These are phyloP conservation scores for Cryphonectria nitschkei DNA, from an alignment of 2,329 filamentous ascomycete genomes.

Conservation along the genomic window DNA sequence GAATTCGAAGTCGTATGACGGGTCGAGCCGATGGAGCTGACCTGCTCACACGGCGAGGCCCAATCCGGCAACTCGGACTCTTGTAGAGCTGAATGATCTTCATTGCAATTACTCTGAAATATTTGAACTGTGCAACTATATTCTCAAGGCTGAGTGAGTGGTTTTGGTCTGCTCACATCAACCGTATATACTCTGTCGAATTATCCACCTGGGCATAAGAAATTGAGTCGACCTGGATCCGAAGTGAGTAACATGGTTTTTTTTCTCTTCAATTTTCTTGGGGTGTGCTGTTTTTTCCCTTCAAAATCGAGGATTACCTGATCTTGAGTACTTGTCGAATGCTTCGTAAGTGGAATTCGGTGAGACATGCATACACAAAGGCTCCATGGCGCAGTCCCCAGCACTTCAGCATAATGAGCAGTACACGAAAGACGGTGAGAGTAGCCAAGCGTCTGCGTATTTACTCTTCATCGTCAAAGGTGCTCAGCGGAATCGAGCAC, in stretches of 20 bases:
- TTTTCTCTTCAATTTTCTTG: too few species aligned
- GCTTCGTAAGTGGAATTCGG: background rate
- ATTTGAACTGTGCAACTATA: too few species aligned
- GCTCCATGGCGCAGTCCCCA: conserved; percentile 29
- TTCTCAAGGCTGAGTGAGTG: too few species aligned
- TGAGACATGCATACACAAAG: conserved; percentile 27
- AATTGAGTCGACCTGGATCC: too few species aligned
- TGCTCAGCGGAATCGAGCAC: conserved; percentile 51
- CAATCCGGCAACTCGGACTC: background rate
- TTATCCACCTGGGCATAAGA: too few species aligned
- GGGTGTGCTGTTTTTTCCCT: too few species aligned
- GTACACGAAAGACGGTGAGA: background rate
- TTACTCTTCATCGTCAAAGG: conserved; percentile 44
- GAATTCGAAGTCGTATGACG: background rate
- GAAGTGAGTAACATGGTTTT: too few species aligned
- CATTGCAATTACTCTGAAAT: background rate
- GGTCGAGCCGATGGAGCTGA: background rate
- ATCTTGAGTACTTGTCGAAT: background rate
- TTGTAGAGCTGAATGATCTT: background rate
- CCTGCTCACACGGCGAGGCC: background rate
- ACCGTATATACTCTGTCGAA: too few species aligned
- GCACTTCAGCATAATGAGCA: conserved; percentile 39
- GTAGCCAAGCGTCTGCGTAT: background rate
- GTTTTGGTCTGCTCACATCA: too few species aligned
- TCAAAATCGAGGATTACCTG: background rate